Percentiles rank a stretch among this genome's conserved stretches.
These are phyloP conservation scores for Xanthoceras sorbifolium DNA, from an alignment of 345 rosid species.

Conservation along the genomic window DNA sequence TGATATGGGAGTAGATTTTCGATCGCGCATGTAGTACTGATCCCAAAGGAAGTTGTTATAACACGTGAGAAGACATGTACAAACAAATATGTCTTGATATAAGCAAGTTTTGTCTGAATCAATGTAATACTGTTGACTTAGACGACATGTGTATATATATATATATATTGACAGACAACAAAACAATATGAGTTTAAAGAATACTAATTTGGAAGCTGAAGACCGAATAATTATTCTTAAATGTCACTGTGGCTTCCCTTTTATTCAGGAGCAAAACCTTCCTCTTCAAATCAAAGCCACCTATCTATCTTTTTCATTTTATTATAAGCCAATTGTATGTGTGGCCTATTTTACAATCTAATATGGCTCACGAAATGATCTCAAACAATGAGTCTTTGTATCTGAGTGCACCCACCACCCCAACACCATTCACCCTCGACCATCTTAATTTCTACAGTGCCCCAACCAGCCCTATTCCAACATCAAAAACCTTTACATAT, in stretches of 20 bases:
- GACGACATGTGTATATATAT: background rate
- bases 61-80: too few species aligned
- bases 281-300: too few species aligned
- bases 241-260: slow-evolving; percentile 13
- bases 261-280: slow-evolving; percentile 14
- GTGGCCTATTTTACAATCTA: too few species aligned
- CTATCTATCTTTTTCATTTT: background rate
- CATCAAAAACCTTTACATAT: background rate
- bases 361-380: background rate
- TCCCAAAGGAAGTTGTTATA: too few species aligned
- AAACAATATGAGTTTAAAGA: slow-evolving; percentile 10
- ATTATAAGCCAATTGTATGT: background rate
- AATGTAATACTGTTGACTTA: background rate
- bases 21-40: too few species aligned
- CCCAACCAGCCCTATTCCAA: slow-evolving; percentile 31
- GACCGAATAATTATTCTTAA: slow-evolving; percentile 10
- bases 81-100: too few species aligned
- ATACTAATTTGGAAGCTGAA: slow-evolving; percentile 21
- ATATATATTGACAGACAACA: slow-evolving; percentile 1
- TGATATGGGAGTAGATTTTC: too few species aligned
- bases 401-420: slow-evolving; percentile 38
- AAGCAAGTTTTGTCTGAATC: background rate
- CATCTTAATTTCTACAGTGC: slow-evolving; percentile 27
- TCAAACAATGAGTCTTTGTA: background rate
- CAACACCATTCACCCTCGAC: slow-evolving; percentile 19